Conservation (phyloP, 2,329 filamentous ascomycete species). For the Ciborinia camelliae region DNA sequence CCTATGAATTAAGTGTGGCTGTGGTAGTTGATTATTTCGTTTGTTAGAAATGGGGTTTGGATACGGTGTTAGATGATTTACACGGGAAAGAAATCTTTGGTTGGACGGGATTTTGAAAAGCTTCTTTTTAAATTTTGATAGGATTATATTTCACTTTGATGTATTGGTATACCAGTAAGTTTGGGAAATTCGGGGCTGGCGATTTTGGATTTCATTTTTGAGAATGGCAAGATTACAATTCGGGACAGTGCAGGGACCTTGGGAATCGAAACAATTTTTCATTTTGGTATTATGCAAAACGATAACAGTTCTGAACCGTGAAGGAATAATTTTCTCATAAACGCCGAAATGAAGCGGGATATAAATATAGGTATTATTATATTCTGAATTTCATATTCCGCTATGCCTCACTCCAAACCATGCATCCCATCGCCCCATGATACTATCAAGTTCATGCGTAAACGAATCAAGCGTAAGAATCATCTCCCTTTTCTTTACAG, state of each 20-base stretch:
- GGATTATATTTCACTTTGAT: background rate
- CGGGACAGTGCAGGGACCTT: background rate
- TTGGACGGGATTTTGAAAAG: background rate
- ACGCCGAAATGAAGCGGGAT: no score
- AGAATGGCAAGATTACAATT: no score
- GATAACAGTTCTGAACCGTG: background rate
- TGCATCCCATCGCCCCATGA: background rate
- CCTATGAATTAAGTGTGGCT: conserved; percentile 39
- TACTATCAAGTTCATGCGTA: background rate
- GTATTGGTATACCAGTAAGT: background rate
- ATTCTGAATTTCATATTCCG: conserved; percentile 17
- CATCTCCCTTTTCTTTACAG: conserved; percentile 39
- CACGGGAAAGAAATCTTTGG: background rate
- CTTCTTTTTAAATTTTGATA: background rate
- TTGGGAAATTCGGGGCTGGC: background rate
- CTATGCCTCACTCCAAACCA: conserved; percentile 1
- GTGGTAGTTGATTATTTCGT: background rate
- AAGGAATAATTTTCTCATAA: background rate
- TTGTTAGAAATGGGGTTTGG: background rate
- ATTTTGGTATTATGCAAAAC: background rate
- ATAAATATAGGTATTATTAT: conserved; percentile 16
- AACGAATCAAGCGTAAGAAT: conserved; percentile 6
- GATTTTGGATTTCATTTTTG: background rate
- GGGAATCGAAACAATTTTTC: background rate
- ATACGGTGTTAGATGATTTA: background rate